Evolutionary conservation across 352 stramenopile genomes (phyloP).

Genomic region (Blastocystis sp.): DNA sequence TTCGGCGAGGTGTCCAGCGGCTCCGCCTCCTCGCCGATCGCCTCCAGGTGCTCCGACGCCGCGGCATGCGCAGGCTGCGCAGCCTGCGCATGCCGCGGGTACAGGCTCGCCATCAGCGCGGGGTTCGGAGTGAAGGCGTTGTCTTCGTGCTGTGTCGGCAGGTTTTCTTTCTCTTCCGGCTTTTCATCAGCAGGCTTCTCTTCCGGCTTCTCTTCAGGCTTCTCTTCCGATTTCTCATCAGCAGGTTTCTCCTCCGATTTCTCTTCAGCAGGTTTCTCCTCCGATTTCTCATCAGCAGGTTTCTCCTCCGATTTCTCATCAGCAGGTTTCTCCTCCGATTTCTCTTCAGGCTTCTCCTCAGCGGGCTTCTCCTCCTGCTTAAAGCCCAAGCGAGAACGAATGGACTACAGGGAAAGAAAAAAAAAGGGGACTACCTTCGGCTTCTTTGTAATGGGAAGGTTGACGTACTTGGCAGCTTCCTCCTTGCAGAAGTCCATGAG

Average conservation of each 20-base stretch:
- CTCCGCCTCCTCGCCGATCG: not conserved
- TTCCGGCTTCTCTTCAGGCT: no score
- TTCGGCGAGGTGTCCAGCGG: not conserved
- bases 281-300: no score
- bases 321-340: no score
- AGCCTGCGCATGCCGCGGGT: not conserved
- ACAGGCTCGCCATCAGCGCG: not conserved
- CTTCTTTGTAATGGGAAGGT: not conserved
- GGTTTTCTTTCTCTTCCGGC: no score
- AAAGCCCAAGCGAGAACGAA: not conserved
- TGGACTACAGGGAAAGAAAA: not conserved
- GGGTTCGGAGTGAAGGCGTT: not conserved
- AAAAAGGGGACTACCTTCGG: not conserved
- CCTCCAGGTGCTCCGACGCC: not conserved
- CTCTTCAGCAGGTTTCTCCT: no score
- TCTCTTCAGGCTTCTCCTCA: no score
- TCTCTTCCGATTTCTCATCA: no score
- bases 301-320: no score
- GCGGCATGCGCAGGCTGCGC: not conserved
- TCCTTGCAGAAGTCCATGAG: constrained; percentile 3
- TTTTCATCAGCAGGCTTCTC: no score
- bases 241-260: no score
- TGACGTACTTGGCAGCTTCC: not conserved
- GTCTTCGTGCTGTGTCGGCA: no score
- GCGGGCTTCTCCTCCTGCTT: not conserved